Evolutionary conservation across 106 monocot species (phyloP), one percentile per base, ranked within the genome.

Genomic region (Alisma plantagoaquatica): DNA sequence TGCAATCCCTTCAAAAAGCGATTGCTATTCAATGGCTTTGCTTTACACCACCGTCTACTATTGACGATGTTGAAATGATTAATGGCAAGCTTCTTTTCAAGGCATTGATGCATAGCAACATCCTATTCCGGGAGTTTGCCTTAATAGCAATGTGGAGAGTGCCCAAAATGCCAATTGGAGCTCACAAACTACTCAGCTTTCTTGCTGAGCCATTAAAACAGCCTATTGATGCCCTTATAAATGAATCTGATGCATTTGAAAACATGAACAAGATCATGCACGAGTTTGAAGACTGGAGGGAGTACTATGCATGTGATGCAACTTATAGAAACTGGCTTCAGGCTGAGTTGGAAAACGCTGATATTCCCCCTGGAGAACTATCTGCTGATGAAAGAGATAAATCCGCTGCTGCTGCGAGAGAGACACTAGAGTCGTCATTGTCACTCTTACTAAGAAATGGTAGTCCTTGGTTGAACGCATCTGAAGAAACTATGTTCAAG

Each of bases 101-200:
- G 60, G 81, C 98, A 74, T 59, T 98, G 57, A 64, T 76, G 41
- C 56, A 54, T 30, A 92, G 92, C 68, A 98, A 98, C 42, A 73
- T 70, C 67, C 69, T 98, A 3, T 98, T 98, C 66, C 54, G 98
- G 53, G 98, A 98, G 67, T 98, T 98, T 77, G 85, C 98, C 7
- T 77, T 98, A 57, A 90, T 98, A 85, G 89, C 90, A 15, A 78
- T 98, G 75, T 85, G 85, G 98, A 98, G 98, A 57, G 76, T 79
- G 60, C 90, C 98, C 56, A 75, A 90, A 62, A 82, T 85, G 71
- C 98, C 98, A 33, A 62, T 76, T 46, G 98, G 98, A 74, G 90
- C 90, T 51, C 98, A 98, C 49, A 90, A 68, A 77, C 54, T 98
- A 62, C 85, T 98, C 31, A 82, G 87, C 28, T 90, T 76, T 35